Evolutionary conservation across 2,329 filamentous ascomycete species (phyloP).

Genomic region (Escovopsis sp.): DNA sequence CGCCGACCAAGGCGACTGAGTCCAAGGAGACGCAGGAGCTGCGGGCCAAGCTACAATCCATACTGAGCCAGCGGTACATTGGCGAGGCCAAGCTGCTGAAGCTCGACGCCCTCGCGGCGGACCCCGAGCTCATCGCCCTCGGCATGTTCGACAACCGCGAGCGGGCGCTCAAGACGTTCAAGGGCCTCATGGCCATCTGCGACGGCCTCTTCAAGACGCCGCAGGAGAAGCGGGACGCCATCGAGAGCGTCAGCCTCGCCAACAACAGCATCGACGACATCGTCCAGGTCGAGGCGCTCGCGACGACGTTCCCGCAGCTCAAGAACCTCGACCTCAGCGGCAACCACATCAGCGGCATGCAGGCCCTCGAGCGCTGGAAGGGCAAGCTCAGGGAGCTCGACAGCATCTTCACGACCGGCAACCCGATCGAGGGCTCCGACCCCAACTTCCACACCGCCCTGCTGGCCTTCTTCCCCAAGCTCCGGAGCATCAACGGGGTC

Average conservation of each 20-base stretch:
- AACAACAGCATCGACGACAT: slow-evolving; percentile 68
- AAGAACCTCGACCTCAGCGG: slow-evolving; percentile 79
- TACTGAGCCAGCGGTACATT: slow-evolving; percentile 65
- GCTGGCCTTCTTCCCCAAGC: slow-evolving; percentile 67
- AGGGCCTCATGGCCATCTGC: slow-evolving; percentile 77
- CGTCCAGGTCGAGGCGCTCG: slow-evolving; percentile 55
- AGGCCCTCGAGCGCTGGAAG: slow-evolving; percentile 60
- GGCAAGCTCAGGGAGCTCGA: slow-evolving; percentile 65
- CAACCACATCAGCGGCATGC: slow-evolving; percentile 59
- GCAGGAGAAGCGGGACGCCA: slow-evolving; percentile 59
- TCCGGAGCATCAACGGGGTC: slow-evolving; percentile 61
- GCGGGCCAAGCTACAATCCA: slow-evolving; percentile 52
- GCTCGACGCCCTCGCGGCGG: slow-evolving; percentile 61
- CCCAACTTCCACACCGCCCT: slow-evolving; percentile 54
- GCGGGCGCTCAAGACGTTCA: slow-evolving; percentile 76
- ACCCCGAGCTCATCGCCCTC: slow-evolving; percentile 55
- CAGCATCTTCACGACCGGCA: slow-evolving; percentile 64
- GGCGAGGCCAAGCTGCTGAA: slow-evolving; percentile 60
- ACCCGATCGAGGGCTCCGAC: slow-evolving; percentile 50
- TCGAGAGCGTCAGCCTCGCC: slow-evolving; percentile 69
- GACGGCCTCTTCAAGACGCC: slow-evolving; percentile 59
- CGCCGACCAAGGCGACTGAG: slow-evolving; percentile 25
- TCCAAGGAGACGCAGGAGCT: slow-evolving; percentile 43
- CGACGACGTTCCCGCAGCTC: slow-evolving; percentile 68
- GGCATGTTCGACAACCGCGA: slow-evolving; percentile 61